phyloP scores from a whole-genome alignment of 2,329 filamentous ascomycete species.

The Colletotrichum chrysophilum region DNA sequence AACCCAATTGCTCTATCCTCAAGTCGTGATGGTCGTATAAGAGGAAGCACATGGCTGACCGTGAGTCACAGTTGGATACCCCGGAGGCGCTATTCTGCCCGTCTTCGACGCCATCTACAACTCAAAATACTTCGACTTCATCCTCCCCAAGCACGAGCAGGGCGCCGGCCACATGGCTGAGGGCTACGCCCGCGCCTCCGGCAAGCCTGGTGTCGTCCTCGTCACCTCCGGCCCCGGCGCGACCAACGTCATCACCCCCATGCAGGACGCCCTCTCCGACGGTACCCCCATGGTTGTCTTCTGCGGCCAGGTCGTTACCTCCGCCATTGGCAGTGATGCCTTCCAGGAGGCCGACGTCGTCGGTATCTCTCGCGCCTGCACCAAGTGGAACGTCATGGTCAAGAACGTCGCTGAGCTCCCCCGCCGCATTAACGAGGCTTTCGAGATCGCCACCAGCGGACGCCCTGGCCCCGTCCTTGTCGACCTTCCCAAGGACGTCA shows the following conservation, averaged over 20 bases:
- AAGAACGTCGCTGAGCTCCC: conserved; percentile 94
- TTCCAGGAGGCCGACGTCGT: conserved; percentile 97
- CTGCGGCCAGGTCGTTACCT: conserved; percentile 88
- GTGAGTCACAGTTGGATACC: conserved; percentile 73
- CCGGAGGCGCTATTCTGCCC: conserved; percentile 93
- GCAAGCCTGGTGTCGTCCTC: conserved; percentile 92
- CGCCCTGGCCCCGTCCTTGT: conserved; percentile 94
- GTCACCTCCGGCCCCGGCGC: conserved; percentile 97
- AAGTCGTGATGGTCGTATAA: neutral
- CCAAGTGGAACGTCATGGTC: conserved; percentile 99
- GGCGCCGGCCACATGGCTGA: conserved; percentile 98
- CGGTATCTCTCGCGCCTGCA: conserved; percentile 92
- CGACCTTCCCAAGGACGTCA: conserved; percentile 96
- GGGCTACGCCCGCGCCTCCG: conserved; percentile 92
- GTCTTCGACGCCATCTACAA: conserved; percentile 99
- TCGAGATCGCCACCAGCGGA: conserved; percentile 95
- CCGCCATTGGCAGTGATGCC: conserved; percentile 90
- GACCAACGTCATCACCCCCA: conserved; percentile 94
- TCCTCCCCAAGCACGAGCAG: conserved; percentile 95
- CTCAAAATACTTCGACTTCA: conserved; percentile 94
- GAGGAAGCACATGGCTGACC: conserved; percentile 3
- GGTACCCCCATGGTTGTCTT: conserved; percentile 97
- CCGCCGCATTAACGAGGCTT: conserved; percentile 94
- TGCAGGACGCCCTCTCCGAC: conserved; percentile 95
- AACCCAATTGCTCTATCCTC: neutral